phyloP scores from a whole-genome alignment of 2,329 filamentous ascomycete genomes.

The Cladosporium halotolerans region DNA sequence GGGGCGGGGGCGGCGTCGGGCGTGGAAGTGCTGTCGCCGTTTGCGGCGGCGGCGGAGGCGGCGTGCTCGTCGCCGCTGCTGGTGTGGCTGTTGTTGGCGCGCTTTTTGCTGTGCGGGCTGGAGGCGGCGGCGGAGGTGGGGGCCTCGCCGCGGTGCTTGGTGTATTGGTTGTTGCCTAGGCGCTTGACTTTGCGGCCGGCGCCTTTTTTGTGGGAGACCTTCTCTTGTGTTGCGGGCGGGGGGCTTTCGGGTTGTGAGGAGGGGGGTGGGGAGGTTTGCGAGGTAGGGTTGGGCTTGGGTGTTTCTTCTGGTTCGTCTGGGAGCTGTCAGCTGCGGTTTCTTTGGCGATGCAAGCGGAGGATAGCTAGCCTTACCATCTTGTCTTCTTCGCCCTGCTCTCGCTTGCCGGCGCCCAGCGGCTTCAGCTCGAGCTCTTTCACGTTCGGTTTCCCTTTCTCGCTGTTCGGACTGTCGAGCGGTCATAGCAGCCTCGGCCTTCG shows the following conservation, averaged over 20 bases:
- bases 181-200: conserved; percentile 52
- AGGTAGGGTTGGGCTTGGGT: conserved; percentile 42
- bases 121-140: conserved; percentile 45
- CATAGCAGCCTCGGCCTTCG: conserved; percentile 40
- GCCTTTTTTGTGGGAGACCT: conserved; percentile 55
- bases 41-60: conserved; percentile 12
- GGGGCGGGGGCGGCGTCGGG: not conserved
- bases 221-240: conserved; percentile 31
- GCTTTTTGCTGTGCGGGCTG: conserved; percentile 35
- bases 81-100: conserved; percentile 26
- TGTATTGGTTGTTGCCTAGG: conserved; percentile 76
- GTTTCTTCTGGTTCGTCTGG: conserved; percentile 60
- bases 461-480: conserved; percentile 57
- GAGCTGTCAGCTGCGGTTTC: conserved; percentile 34
- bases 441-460: conserved; percentile 58
- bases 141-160: conserved; percentile 59
- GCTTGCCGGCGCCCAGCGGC: conserved; percentile 74
- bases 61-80: conserved; percentile 21
- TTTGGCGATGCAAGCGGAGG: not conserved
- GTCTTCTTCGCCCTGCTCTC: conserved; percentile 70
- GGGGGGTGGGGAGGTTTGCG: conserved; percentile 33
- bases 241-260: conserved; percentile 36
- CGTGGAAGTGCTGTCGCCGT: conserved; percentile 6
- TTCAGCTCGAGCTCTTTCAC: conserved; percentile 67
- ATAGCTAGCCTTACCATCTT: conserved; percentile 57